phyloP scores from a whole-genome alignment of 768 basidiomycete species.

The Serendipita sp. region DNA sequence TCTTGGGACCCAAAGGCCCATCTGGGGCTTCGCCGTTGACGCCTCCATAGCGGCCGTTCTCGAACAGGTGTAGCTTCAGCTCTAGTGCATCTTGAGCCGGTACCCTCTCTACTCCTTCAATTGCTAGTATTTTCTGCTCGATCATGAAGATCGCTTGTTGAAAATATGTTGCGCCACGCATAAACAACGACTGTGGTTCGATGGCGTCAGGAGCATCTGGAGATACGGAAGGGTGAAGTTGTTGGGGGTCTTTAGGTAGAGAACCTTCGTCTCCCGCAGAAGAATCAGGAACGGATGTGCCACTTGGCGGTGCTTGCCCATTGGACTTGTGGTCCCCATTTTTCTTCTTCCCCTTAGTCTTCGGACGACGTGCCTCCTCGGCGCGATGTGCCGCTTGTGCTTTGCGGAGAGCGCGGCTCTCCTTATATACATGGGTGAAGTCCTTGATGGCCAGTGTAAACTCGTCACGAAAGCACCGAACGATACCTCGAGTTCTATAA shows the following conservation, averaged over 20 bases:
- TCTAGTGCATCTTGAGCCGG: slow-evolving; percentile 49
- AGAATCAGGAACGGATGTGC: slow-evolving; percentile 33
- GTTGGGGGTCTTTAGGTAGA: slow-evolving; percentile 33
- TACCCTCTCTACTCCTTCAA: slow-evolving; percentile 53
- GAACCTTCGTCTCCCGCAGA: slow-evolving; percentile 24
- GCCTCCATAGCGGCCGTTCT: slow-evolving; percentile 65
- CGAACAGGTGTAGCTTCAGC: slow-evolving; percentile 58
- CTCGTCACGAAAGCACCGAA: slow-evolving; percentile 79
- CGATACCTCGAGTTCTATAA: slow-evolving; percentile 78
- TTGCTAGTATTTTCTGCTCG: slow-evolving; percentile 50
- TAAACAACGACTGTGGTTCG: slow-evolving; percentile 69
- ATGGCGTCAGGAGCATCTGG: slow-evolving; percentile 76
- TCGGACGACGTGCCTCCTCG: slow-evolving; percentile 26
- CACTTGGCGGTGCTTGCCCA: slow-evolving; percentile 53
- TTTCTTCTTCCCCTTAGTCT: slow-evolving; percentile 35
- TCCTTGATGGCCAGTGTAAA: slow-evolving; percentile 58
- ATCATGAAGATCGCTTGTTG: slow-evolving; percentile 64
- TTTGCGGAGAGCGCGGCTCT: slow-evolving; percentile 57
- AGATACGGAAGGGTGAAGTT: slow-evolving; percentile 55
- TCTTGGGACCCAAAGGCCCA: slow-evolving; percentile 49
- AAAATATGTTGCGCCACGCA: slow-evolving; percentile 69
- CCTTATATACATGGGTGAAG: slow-evolving; percentile 66
- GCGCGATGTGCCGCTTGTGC: slow-evolving; percentile 37
- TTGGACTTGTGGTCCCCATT: slow-evolving; percentile 34
- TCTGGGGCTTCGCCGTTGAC: slow-evolving; percentile 71